Conservation (phyloP, 768 basidiomycete genomes). For the Podaxis mareebaensis region DNA sequence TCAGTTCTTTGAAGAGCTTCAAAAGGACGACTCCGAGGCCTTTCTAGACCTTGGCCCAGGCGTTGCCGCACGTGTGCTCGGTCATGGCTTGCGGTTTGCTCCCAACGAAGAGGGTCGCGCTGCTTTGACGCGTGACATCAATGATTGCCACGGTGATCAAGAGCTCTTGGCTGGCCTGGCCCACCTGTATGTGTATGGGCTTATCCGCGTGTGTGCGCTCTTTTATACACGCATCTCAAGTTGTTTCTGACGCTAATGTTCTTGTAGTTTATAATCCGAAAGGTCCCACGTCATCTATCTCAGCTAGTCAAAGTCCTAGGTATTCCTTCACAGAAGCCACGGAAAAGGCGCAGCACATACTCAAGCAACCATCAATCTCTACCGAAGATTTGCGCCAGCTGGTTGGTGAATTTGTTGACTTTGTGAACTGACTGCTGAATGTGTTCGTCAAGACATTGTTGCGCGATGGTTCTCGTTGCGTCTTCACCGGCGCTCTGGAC, state of each 20-base stretch:
- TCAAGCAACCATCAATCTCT: not conserved
- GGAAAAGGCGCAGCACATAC: too few relatives aligned
- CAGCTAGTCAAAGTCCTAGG: not conserved
- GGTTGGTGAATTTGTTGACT: too few relatives aligned
- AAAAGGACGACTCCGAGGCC: not conserved
- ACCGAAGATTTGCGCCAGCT: not conserved
- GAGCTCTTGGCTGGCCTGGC: slow-evolving; percentile 15
- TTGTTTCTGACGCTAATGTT: not conserved
- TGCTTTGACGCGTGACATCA: slow-evolving; percentile 5
- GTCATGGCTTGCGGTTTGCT: slow-evolving; percentile 2
- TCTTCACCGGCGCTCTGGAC: too few relatives aligned
- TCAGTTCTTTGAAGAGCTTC: too few relatives aligned
- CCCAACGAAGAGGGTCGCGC: not conserved
- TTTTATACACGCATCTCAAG: not conserved
- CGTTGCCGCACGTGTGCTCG: slow-evolving; percentile 10
- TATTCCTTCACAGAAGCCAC: not conserved
- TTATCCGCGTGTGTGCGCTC: slow-evolving; percentile 13
- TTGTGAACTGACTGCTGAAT: too few relatives aligned
- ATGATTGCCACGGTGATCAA: not conserved
- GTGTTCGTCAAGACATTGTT: too few relatives aligned
- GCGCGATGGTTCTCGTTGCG: too few relatives aligned
- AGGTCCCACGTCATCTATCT: slow-evolving; percentile 6
- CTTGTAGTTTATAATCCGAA: slow-evolving; percentile 15
- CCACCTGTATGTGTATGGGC: slow-evolving; percentile 12
- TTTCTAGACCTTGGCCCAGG: too few relatives aligned